Base-by-base conservation (phyloP, 1,284 basidiomycete genomes). In the Inonotus obliquus region DNA sequence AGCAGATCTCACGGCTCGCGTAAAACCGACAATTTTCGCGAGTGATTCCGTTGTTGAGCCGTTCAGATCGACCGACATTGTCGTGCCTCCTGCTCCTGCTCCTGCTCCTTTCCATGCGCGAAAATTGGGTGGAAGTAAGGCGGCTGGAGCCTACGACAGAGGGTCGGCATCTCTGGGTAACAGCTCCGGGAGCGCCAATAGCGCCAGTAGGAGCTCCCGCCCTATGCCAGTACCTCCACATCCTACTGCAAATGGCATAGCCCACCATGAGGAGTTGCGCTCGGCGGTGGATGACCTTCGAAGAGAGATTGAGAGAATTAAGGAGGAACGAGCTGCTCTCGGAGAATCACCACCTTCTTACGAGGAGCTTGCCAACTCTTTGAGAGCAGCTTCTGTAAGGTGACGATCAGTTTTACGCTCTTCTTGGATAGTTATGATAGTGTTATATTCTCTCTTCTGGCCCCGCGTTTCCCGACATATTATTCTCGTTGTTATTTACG, bases 241-340 rank as follows among this genome's bases (percentile, higher is more conserved):
- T 13, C 29, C 27, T 9, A 44, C n/a, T 2, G n/a, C 17, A 7
- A 49, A 49, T 7, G 23, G 19, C 14, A 21, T 9, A 21, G 5
- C 14, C 9, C 47, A 49, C 13, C 59, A 60, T 29, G 59, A 59
- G 29, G 62, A 59, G 38, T 57, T 69, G 54, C 47, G 66, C 23
- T 58, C 53, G 2, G 69, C 70, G 41, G 67, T 70, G 29, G 68
- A 67, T 29, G 57, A 58, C 27, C 54, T 70, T 35, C 62, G 69
- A 21, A 60, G 66, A 25, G 68, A 70, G 51, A 68, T 70, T 63
- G 61, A 68, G 47, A 49, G 62, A 58, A 68, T 70, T 35, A 63
- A 65, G 32, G 53, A 51, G 35, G 62, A 66, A 56, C 53, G 64
- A 38, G 60, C 13, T n/a, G 54, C 35, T 3, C 48, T 48, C 11